These are phyloP conservation scores for Cladosporium sp. DNA, from an alignment of 2,329 filamentous ascomycete genomes.

Conservation along the genomic window DNA sequence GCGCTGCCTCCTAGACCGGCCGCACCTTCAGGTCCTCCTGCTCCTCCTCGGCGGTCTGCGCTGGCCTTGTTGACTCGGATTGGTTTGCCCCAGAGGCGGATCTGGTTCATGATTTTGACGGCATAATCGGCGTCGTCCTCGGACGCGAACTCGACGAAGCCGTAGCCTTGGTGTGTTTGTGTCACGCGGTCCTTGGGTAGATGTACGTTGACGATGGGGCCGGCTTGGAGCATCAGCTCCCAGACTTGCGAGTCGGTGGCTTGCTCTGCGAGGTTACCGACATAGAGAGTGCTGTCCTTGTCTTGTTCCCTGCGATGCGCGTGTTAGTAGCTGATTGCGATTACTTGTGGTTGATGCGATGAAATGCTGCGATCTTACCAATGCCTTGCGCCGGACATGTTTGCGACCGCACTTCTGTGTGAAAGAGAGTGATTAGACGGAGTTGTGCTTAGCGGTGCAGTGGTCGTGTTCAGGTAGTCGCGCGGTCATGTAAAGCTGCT, in stretches of 20 bases:
- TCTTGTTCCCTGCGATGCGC: constrained; percentile 70
- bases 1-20: constrained; percentile 95
- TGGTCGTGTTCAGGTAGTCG: background rate
- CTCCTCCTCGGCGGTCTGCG: constrained; percentile 94
- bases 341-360: background rate
- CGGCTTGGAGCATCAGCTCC: constrained; percentile 98
- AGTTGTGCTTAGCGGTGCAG: background rate
- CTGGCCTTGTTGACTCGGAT: constrained; percentile 93
- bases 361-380: constrained; percentile 57
- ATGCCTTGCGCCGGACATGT: constrained; percentile 72
- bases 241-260: constrained; percentile 87
- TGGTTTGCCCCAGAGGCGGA: constrained; percentile 89
- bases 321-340: constrained; percentile 25
- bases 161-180: constrained; percentile 94
- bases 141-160: constrained; percentile 97
- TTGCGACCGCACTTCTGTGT: constrained; percentile 32
- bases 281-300: constrained; percentile 96
- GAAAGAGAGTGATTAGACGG: constrained; percentile 25
- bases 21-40: constrained; percentile 85
- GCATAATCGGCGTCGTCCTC: constrained; percentile 97
- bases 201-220: constrained; percentile 96
- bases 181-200: constrained; percentile 98
- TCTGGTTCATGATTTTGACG: constrained; percentile 92
- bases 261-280: constrained; percentile 97
- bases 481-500: constrained; percentile 3